A percentile compares a stretch with the other conserved stretches of the same genome.
Conservation (phyloP, 345 rosid species). For the Acer negundo region DNA sequence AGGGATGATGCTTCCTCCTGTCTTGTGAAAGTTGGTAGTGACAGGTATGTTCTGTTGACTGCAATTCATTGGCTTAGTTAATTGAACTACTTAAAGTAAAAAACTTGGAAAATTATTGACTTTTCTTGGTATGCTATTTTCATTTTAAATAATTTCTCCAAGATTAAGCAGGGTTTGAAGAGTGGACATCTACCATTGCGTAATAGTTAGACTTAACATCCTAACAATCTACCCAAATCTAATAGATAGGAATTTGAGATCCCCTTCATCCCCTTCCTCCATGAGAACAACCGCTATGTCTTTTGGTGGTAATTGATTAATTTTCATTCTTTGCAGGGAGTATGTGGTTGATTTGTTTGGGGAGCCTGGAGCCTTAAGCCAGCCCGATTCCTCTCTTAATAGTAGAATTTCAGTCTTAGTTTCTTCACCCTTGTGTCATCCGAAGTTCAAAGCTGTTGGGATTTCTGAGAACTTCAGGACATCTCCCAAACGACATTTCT, state of each 20-base stretch:
- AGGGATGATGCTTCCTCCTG: constrained; percentile 57
- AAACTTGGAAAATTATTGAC: background rate
- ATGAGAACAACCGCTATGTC: background rate
- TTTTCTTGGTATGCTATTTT: background rate
- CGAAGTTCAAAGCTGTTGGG: constrained; percentile 41
- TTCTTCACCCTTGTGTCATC: constrained; percentile 57
- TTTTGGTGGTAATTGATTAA: constrained; percentile 5
- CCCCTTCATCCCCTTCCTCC: too few relatives aligned
- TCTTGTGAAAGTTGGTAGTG: constrained; percentile 47
- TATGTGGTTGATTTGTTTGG: constrained; percentile 52
- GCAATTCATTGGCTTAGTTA: background rate
- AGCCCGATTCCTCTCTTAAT: constrained; percentile 53
- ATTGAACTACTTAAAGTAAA: background rate
- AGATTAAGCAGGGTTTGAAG: background rate
- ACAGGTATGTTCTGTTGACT: constrained; percentile 34
- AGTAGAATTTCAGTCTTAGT: constrained; percentile 46
- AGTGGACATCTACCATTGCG: background rate
- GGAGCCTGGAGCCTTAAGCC: constrained; percentile 49
- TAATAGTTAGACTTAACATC: background rate
- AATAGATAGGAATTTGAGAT: too few relatives aligned
- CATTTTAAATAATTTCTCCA: background rate
- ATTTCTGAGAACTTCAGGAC: constrained; percentile 39
- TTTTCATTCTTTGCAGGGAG: constrained; percentile 40
- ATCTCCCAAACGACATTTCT: constrained; percentile 45
- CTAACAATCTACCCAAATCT: too few relatives aligned